phyloP scores from a whole-genome alignment of 148 eudicot genomes.

The Heliosperma pusillum region DNA sequence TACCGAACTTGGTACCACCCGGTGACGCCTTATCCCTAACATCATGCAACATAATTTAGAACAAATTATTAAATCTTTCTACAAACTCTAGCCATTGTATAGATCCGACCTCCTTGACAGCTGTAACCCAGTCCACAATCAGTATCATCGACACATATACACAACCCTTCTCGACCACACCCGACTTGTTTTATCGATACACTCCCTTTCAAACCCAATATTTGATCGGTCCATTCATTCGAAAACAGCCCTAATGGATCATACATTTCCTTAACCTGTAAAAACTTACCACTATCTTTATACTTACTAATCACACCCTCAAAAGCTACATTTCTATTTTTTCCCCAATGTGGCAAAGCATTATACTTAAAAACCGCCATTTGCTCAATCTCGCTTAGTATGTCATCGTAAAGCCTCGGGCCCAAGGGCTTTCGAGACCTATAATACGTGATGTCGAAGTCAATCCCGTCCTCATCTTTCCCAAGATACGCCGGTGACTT shows the following conservation, averaged over 20 bases:
- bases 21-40: too few species aligned
- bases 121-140: conserved; percentile 8
- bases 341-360: conserved; percentile 18
- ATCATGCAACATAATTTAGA: too few species aligned
- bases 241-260: conserved; percentile 11
- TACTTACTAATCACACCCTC: too few species aligned
- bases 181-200: neutral
- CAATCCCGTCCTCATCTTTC: conserved; percentile 14
- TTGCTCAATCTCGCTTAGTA: conserved; percentile 12
- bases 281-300: conserved; percentile 2
- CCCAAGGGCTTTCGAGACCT: neutral
- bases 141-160: neutral
- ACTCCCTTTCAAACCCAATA: neutral
- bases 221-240: conserved; percentile 20
- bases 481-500: conserved; percentile 9
- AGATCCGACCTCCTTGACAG: neutral
- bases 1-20: too few species aligned
- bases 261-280: conserved; percentile 6
- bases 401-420: neutral
- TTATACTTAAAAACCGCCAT: conserved; percentile 6
- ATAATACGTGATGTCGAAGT: conserved; percentile 9
- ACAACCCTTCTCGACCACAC: conserved; percentile 18
- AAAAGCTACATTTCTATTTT: conserved; percentile 12
- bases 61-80: too few species aligned
- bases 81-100: conserved; percentile 4